Conservation (phyloP, 164 flowering plant genomes). For the Brasenia schreberi region DNA sequence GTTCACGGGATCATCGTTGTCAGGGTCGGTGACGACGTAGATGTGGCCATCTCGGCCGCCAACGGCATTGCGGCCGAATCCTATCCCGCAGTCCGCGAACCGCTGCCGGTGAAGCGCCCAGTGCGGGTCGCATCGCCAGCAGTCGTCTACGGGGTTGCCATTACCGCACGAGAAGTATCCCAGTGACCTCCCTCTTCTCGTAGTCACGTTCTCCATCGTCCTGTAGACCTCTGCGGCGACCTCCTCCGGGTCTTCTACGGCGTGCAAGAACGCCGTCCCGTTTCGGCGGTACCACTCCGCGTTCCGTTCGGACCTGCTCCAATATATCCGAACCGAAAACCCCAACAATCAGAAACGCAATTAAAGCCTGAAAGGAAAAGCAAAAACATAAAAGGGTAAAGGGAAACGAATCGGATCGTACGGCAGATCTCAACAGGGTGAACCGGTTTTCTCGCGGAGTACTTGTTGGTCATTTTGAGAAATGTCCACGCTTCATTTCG, state of each 20-base stretch:
- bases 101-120: conserved; percentile 43
- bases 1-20: conserved; percentile 49
- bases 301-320: not conserved
- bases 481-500: not conserved
- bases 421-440: no score
- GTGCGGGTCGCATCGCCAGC: conserved; percentile 62
- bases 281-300: not conserved
- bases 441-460: not conserved
- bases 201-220: not conserved
- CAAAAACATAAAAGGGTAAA: not conserved
- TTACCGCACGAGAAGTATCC: not conserved
- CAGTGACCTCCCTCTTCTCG: not conserved
- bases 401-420: no score
- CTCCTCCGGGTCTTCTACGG: not conserved
- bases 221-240: not conserved
- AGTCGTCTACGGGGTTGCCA: conserved; percentile 70
- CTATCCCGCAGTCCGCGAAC: conserved; percentile 66
- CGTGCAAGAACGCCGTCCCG: not conserved
- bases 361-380: not conserved
- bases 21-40: conserved; percentile 51
- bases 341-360: not conserved
- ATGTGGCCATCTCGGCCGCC: conserved; percentile 63
- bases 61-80: conserved; percentile 62
- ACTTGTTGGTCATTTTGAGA: not conserved
- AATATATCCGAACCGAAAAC: not conserved